Evolutionary conservation across 2,329 filamentous ascomycete species (phyloP), one percentile per base, ranked within the genome.

Genomic region (Cercospora brassicicola): DNA sequence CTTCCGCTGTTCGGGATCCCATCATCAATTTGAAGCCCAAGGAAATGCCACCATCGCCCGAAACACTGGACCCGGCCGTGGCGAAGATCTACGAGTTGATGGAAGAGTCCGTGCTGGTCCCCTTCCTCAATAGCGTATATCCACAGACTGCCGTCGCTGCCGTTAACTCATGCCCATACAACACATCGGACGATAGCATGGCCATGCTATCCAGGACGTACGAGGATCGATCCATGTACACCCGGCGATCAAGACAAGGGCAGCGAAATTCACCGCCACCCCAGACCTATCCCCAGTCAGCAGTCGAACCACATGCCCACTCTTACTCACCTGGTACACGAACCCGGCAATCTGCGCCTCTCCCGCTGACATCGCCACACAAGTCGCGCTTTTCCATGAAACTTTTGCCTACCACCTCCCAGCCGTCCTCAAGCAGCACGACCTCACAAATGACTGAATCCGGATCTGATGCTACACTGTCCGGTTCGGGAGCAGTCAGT

Each of bases 81-180:
- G 87, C 87, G 69, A 96, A 97, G 69, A 92, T 97, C 48, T 94
- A 94, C 79, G 95, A 98, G 74, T 84, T 99, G 65, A 98, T 99
- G 94, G 96, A 97, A 75, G 95, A 98, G 78, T 97, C 94, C 3
- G 92, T 98, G 0, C 84, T 98, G 62, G 89, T 97, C 0, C 94
- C 94, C 0, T 99, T 98, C 77, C 85, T 98, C 64, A 94, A 97
- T 79, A 87, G 84, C 70, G 81, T 85, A 59, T 84, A 83, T 67
- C 81, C 83, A 1, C 82, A 84, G 55, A 81, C 82, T 33, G 82
- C 85, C n/a, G 73, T 78, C 51, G 80, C 83, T 56, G 78, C 76
- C 55, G 72, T 78, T 48, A 77, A 78, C 55, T 72, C 79, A 74
- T 78, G 81, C 77, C 70, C 79, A 71, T 77, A 82, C 78, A 76